Evolutionary conservation across 1,139 yeast species (phyloP).

Genomic region (Yamadazyma dendronema): DNA sequence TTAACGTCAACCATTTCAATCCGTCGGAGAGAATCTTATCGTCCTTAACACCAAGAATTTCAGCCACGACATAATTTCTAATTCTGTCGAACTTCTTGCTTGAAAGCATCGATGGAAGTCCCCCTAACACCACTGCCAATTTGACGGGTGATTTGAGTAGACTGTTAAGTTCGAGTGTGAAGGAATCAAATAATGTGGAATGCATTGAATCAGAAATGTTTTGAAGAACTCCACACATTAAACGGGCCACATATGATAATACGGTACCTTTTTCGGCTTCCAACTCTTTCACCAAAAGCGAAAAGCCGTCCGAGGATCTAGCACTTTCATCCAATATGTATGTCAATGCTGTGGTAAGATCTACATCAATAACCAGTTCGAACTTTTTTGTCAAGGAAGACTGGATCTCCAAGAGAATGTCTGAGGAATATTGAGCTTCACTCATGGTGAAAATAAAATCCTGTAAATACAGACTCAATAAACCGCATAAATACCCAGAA

Average conservation of each 20-base stretch:
- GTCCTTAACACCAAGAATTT: conserved; percentile 53
- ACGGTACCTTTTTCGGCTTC: conserved; percentile 9
- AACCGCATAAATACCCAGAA: conserved; percentile 10
- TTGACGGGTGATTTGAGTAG: conserved; percentile 33
- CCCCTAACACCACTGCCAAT: conserved; percentile 36
- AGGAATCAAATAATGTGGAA: conserved; percentile 22
- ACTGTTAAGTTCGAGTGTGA: conserved; percentile 28
- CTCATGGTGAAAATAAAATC: conserved; percentile 24
- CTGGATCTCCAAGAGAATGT: conserved; percentile 1
- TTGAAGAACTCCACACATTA: conserved; percentile 22
- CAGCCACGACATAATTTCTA: conserved; percentile 66
- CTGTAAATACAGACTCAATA: conserved; percentile 26
- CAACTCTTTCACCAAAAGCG: conserved; percentile 3
- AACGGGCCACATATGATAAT: conserved; percentile 26
- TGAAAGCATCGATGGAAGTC: conserved; percentile 32
- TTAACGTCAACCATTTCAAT: conserved; percentile 45
- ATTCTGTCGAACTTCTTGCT: conserved; percentile 42
- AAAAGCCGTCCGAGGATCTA: background rate
- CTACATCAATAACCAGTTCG: background rate
- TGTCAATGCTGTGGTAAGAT: background rate
- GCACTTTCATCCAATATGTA: background rate
- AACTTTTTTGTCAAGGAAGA: conserved; percentile 4
- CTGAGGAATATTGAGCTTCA: conserved; percentile 2
- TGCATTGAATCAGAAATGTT: conserved; percentile 29
- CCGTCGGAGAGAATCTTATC: conserved; percentile 39